These are phyloP conservation scores for Phaeosphaeriaceae sp. DNA, from an alignment of 2,329 filamentous ascomycete species.

Conservation along the genomic window DNA sequence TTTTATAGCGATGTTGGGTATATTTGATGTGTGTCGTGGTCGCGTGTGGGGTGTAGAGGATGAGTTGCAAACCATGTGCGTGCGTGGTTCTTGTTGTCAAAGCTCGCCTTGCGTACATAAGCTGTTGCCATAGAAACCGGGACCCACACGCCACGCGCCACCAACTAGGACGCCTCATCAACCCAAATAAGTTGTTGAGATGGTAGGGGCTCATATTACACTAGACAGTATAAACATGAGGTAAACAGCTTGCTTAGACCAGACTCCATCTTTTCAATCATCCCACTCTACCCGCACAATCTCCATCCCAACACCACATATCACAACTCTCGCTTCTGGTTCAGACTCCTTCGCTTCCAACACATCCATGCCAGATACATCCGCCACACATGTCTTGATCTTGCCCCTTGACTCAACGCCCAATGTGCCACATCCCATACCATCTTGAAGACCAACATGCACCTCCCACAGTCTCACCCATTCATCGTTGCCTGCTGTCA, in stretches of 20 bases:
- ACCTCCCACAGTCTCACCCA: slow-evolving; percentile 56
- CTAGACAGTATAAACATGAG: too few relatives aligned
- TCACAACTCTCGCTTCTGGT: slow-evolving; percentile 23
- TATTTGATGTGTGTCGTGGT: slow-evolving; percentile 11
- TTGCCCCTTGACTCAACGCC: slow-evolving; percentile 40
- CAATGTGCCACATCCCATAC: slow-evolving; percentile 21
- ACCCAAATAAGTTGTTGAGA: too few relatives aligned
- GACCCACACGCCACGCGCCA: not conserved
- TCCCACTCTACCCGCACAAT: slow-evolving; percentile 27
- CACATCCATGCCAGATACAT: slow-evolving; percentile 60
- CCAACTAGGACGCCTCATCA: too few relatives aligned
- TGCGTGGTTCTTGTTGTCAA: slow-evolving; percentile 33
- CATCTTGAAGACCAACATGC: not conserved
- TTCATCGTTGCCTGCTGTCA: slow-evolving; percentile 56
- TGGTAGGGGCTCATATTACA: too few relatives aligned
- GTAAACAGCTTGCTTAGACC: too few relatives aligned
- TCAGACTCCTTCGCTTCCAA: slow-evolving; percentile 22
- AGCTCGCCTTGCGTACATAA: slow-evolving; percentile 21
- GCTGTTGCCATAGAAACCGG: slow-evolving; percentile 24
- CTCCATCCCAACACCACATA: slow-evolving; percentile 47
- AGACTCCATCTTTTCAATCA: too few relatives aligned
- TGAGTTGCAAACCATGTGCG: slow-evolving; percentile 18
- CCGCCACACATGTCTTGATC: slow-evolving; percentile 59
- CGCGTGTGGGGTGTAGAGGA: slow-evolving; percentile 15
- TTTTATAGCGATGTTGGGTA: slow-evolving; percentile 20